These are phyloP conservation scores for Elongisporangium senticosum DNA, from an alignment of 352 stramenopile genomes.

Conservation along the genomic window DNA sequence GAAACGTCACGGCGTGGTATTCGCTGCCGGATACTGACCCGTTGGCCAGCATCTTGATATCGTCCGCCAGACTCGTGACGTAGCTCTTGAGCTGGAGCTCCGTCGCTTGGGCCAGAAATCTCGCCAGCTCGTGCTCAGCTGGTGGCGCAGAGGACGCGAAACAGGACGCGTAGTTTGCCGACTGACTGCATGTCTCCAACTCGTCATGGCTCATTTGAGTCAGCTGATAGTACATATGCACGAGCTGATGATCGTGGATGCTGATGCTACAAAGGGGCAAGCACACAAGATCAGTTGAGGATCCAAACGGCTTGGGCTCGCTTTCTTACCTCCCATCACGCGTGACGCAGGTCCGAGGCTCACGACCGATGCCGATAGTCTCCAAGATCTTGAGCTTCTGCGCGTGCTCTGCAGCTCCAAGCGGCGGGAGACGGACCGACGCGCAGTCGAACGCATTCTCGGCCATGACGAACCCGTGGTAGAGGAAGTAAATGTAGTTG, in stretches of 20 bases:
- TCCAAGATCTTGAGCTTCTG: conserved; percentile 8
- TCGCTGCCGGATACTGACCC: neutral
- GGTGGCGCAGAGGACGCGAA: conserved; percentile 15
- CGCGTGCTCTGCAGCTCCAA: conserved; percentile 5
- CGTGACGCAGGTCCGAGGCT: conserved; percentile 24
- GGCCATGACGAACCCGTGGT: conserved; percentile 89
- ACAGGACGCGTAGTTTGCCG: conserved; percentile 23
- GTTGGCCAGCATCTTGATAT: conserved; percentile 11
- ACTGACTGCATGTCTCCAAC: conserved; percentile 15
- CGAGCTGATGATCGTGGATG: conserved; percentile 13
- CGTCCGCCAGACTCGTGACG: conserved; percentile 31
- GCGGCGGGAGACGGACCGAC: conserved; percentile 23
- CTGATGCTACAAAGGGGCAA: conserved; percentile 6
- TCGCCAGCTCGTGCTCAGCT: conserved; percentile 5
- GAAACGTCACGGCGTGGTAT: conserved; percentile 34
- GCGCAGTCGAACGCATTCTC: conserved; percentile 89
- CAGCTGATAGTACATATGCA: conserved; percentile 26
- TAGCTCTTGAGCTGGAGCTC: conserved; percentile 21
- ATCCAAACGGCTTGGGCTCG: neutral
- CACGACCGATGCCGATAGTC: conserved; percentile 28
- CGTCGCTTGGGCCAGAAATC: conserved; percentile 9
- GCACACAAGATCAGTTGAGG: conserved; percentile 7
- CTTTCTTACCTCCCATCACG: conserved; percentile 16
- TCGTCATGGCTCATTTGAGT: conserved; percentile 13
- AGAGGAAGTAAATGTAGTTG: conserved; percentile 84